A percentile compares a stretch with the other conserved stretches of the same genome.
Conservation (phyloP, 805 yeast genomes). For the Teunomyces barrocoloradensis region DNA sequence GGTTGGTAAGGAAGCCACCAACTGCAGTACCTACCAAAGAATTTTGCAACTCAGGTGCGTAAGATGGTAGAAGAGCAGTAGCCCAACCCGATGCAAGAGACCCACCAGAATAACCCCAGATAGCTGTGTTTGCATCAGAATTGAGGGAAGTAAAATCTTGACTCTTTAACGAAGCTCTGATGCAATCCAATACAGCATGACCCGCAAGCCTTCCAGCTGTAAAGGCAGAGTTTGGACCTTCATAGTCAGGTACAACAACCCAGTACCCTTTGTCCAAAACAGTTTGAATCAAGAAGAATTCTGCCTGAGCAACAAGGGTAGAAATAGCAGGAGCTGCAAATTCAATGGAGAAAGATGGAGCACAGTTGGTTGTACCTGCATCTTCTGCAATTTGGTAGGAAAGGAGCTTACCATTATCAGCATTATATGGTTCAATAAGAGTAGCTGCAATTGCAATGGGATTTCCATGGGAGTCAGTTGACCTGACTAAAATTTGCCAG, state of each 20-base stretch:
- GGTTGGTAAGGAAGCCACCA: slow-evolving; percentile 36
- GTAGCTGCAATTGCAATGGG: slow-evolving; percentile 21
- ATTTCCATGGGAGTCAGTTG: slow-evolving; percentile 17
- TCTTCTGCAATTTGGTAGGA: slow-evolving; percentile 21
- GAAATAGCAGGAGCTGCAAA: slow-evolving; percentile 7
- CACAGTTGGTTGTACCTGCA: slow-evolving; percentile 17
- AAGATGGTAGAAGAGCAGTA: slow-evolving; percentile 18
- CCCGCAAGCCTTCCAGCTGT: slow-evolving; percentile 19
- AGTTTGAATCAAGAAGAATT: slow-evolving; percentile 13
- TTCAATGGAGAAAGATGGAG: slow-evolving; percentile 17
- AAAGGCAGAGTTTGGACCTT: slow-evolving; percentile 19
- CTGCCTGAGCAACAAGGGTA: slow-evolving; percentile 12
- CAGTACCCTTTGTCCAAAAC: slow-evolving; percentile 19
- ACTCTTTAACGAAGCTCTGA: slow-evolving; percentile 15
- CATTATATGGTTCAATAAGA: slow-evolving; percentile 20
- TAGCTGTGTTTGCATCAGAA: slow-evolving; percentile 12
- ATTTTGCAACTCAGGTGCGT: slow-evolving; percentile 20
- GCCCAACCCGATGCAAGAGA: slow-evolving; percentile 25
- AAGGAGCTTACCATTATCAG: slow-evolving; percentile 19
- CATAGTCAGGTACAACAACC: slow-evolving; percentile 19
- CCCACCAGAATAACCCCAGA: slow-evolving; percentile 28
- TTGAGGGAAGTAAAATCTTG: slow-evolving; percentile 12
- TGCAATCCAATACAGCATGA: slow-evolving; percentile 16
- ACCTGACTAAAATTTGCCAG: slow-evolving; percentile 21
- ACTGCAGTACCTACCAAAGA: slow-evolving; percentile 27